Evolutionary conservation across 768 basidiomycete species (phyloP).

Genomic region (Mycena haematopus): DNA sequence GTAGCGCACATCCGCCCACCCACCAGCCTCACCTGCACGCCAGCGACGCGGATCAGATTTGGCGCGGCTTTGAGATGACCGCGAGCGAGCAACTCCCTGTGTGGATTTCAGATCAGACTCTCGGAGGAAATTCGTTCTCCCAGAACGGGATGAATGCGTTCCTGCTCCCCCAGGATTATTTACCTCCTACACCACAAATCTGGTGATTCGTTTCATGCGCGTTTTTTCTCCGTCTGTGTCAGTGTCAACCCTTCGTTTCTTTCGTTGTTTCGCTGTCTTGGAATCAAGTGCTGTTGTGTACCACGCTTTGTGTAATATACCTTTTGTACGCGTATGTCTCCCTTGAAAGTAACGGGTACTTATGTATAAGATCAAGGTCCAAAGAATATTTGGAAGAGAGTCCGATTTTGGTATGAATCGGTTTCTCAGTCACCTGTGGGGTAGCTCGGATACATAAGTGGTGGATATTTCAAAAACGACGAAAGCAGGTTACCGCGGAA

Average conservation of each 20-base stretch:
- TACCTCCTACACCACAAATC: constrained; percentile 75
- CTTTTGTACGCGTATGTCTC: constrained; percentile 13
- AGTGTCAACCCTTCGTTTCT: background rate
- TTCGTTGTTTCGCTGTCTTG: constrained; percentile 17
- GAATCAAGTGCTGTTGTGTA: constrained; percentile 22
- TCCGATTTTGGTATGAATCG: no score
- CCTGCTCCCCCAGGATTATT: constrained; percentile 75
- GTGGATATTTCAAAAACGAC: no score
- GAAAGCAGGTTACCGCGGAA: no score
- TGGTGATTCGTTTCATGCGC: constrained; percentile 55
- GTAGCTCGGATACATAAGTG: no score
- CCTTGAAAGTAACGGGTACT: constrained; percentile 2
- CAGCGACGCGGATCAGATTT: constrained; percentile 69
- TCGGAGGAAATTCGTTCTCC: constrained; percentile 77
- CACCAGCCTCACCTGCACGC: constrained; percentile 36
- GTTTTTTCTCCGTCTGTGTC: constrained; percentile 4
- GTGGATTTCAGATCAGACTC: constrained; percentile 85
- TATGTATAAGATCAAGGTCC: no score
- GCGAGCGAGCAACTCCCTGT: constrained; percentile 80
- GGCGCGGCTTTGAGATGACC: constrained; percentile 76
- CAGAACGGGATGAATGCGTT: constrained; percentile 89
- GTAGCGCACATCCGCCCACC: constrained; percentile 36
- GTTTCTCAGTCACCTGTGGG: no score
- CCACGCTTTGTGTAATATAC: constrained; percentile 22
- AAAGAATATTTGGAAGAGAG: no score